phyloP scores from a whole-genome alignment of 2,329 filamentous ascomycete genomes.

The Acrocalymma vagum region DNA sequence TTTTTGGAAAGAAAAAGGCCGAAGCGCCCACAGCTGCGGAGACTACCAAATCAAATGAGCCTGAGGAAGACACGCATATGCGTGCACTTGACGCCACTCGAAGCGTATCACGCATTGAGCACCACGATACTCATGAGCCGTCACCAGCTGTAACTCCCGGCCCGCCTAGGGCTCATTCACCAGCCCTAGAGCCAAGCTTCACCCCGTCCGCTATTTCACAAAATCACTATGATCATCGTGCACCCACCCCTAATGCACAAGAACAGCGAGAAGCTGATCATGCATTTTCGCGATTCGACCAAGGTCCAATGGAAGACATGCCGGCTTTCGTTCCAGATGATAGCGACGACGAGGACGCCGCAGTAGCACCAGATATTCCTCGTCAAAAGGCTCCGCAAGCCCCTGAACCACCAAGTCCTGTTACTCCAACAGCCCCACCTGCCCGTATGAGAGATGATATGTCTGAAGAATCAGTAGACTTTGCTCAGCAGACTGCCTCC shows the following conservation, averaged over 20 bases:
- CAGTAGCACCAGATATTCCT: constrained; percentile 28
- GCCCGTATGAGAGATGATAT: constrained; percentile 39
- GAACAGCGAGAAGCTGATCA: constrained; percentile 67
- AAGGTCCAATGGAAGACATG: constrained; percentile 86
- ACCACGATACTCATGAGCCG: constrained; percentile 33
- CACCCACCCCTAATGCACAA: constrained; percentile 68
- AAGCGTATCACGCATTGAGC: constrained; percentile 33
- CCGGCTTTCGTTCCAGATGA: constrained; percentile 77
- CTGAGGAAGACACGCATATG: constrained; percentile 26
- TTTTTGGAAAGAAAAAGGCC: constrained; percentile 50
- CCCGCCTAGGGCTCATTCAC: constrained; percentile 28
- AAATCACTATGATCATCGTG: constrained; percentile 58
- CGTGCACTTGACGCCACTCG: constrained; percentile 29
- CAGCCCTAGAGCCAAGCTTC: constrained; percentile 35
- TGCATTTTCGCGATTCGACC: constrained; percentile 78
- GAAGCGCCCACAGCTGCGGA: constrained; percentile 24
- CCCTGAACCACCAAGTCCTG: constrained; percentile 17
- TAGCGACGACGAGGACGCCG: constrained; percentile 40
- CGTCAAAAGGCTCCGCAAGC: constrained; percentile 24
- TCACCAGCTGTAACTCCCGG: constrained; percentile 32
- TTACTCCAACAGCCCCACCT: constrained; percentile 27
- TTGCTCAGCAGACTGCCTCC: constrained; percentile 44
- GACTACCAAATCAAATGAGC: constrained; percentile 18
- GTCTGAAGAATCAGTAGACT: constrained; percentile 54
- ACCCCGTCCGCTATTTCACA: constrained; percentile 31